Base-by-base conservation (phyloP, 176 grass and related monocot species). In the Puya raimondii region DNA sequence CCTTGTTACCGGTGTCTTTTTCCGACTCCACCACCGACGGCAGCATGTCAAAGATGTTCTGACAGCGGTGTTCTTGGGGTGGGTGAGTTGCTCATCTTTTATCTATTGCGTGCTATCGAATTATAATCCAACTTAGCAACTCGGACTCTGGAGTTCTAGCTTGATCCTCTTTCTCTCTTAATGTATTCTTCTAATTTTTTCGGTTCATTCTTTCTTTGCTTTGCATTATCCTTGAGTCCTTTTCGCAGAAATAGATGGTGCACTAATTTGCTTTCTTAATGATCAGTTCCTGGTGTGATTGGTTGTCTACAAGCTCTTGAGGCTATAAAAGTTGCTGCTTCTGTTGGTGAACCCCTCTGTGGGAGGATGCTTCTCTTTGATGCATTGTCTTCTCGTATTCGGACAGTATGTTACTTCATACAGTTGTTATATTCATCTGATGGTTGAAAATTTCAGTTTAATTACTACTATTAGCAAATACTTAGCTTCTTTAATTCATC, bases 261-360 rank as follows among this genome's bases (percentile, higher is more conserved):
- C 4, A 61, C 56, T 61, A 61, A 61, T 22, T 59, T 71, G 18
- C 26, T 74, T 68, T 81, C 79, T 80, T 64, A 17, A 75, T 88
- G 7, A 72, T 33, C 74, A 99, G 94, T 93, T 76, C 94, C 87
- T 3, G 94, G 94, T 64, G 84, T 91, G 65, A 93, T 99, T 81
- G 89, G 94, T 59, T 99, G 89, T 78, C 69, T 99, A 68, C 94
- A 99, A 88, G 94, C 94, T 81, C 72, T 99, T 63, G 94, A 99
- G 84, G 94, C 87, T 73, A 88, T 99, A 84, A 99, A 90, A 67
- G 66, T 99, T 79, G 86, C 87, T 42, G 76, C 77, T 74, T 71
- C 64, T 78, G 75, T 99, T 78, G 94, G 89, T 93, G 94, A 99
- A 78, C 80, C 87, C 65, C 87, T 99, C 50, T 86, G 76, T 65